Evolutionary conservation across 2,329 filamentous ascomycete species (phyloP).

Genomic region (Sarocladiaceae sp.): DNA sequence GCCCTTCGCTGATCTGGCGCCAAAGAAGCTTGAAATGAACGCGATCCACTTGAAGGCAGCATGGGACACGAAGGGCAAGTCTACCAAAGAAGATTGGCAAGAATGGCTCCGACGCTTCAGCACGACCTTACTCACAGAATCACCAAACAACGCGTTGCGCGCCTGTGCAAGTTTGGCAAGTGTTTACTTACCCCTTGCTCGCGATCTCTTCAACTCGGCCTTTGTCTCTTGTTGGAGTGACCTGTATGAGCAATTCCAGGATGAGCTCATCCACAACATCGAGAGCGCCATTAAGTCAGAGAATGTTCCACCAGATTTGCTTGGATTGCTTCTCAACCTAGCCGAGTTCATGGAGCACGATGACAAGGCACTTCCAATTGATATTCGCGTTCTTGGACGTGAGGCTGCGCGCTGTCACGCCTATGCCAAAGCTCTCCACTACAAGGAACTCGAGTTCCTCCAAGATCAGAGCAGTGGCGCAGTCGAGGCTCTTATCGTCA

Average conservation of each 20-base stretch:
- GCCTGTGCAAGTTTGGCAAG: slow-evolving; percentile 90
- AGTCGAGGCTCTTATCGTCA: slow-evolving; percentile 95
- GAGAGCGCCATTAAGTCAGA: slow-evolving; percentile 93
- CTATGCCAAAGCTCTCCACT: slow-evolving; percentile 96
- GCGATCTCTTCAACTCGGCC: slow-evolving; percentile 95
- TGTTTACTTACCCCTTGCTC: slow-evolving; percentile 84
- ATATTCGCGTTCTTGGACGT: slow-evolving; percentile 88
- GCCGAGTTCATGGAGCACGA: slow-evolving; percentile 99
- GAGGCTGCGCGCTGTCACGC: slow-evolving; percentile 97
- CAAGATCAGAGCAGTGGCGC: slow-evolving; percentile 95
- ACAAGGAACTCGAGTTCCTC: slow-evolving; percentile 97
- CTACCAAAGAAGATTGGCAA: slow-evolving; percentile 97
- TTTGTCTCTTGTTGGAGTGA: slow-evolving; percentile 99
- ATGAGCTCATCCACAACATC: slow-evolving; percentile 92
- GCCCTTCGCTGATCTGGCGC: slow-evolving; percentile 75
- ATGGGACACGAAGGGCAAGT: slow-evolving; percentile 96
- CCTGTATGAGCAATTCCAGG: slow-evolving; percentile 92
- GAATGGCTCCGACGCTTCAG: slow-evolving; percentile 98
- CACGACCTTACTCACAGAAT: slow-evolving; percentile 90
- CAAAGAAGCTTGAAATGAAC: slow-evolving; percentile 95
- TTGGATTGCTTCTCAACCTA: slow-evolving; percentile 90
- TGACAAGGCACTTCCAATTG: slow-evolving; percentile 95
- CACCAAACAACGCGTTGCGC: slow-evolving; percentile 88
- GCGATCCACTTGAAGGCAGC: slow-evolving; percentile 95
- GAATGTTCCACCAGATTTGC: slow-evolving; percentile 91